phyloP scores from a whole-genome alignment of 192 early-diverging fungal species.

The Mortierella alpina region DNA sequence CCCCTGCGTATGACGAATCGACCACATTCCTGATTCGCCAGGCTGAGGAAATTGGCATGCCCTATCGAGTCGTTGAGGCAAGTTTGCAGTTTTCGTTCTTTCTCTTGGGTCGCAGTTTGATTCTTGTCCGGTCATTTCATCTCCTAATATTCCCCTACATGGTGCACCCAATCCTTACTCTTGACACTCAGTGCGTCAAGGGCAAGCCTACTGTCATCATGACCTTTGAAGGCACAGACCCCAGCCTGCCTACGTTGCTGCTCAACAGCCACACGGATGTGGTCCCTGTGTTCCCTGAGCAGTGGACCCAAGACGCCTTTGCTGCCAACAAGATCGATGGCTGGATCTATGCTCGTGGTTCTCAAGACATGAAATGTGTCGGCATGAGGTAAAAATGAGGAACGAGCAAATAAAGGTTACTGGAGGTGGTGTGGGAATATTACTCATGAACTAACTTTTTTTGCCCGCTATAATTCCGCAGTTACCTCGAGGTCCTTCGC shows the following conservation, averaged over 20 bases:
- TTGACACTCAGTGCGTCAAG: conserved; percentile 59
- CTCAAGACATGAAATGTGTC: conserved; percentile 95
- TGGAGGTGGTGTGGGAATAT: background rate
- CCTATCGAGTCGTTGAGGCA: conserved; percentile 58
- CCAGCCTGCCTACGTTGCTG: conserved; percentile 68
- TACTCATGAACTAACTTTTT: background rate
- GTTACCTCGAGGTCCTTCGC: conserved; percentile 87
- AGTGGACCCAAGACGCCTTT: conserved; percentile 85
- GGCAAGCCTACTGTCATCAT: conserved; percentile 81
- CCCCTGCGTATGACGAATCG: conserved; percentile 79
- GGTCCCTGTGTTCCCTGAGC: conserved; percentile 82
- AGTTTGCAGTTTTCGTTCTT: background rate
- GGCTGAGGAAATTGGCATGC: conserved; percentile 77
- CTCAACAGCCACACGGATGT: conserved; percentile 93
- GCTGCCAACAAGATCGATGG: conserved; percentile 72
- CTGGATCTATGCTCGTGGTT: conserved; percentile 83
- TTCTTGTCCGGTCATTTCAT: background rate
- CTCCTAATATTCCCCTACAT: background rate
- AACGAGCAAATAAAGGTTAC: background rate
- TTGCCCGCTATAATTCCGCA: conserved; percentile 11
- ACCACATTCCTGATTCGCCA: conserved; percentile 71
- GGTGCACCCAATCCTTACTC: background rate
- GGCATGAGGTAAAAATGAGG: conserved; percentile 59
- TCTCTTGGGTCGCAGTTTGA: background rate
- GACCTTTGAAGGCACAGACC: conserved; percentile 72